Conservation (phyloP, 768 basidiomycete genomes). For the Macrolepiota fuliginosa region DNA sequence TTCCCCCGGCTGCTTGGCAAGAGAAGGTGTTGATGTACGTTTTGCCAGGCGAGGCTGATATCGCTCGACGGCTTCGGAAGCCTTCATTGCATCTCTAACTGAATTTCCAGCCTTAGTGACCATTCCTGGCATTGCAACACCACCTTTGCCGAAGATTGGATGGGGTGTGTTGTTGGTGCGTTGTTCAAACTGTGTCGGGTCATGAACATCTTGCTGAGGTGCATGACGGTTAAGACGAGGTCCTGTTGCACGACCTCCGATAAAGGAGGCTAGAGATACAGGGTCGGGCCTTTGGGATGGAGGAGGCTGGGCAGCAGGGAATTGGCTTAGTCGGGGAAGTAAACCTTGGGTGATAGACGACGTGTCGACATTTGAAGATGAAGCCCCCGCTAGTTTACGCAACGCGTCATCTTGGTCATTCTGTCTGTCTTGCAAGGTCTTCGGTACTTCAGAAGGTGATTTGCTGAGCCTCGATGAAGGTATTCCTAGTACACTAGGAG, state of each 20-base stretch:
- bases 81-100: conserved; percentile 11
- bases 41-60: conserved; percentile 15
- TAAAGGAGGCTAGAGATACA: conserved; percentile 78
- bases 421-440: conserved; percentile 33
- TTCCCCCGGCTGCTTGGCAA: neutral
- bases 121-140: conserved; percentile 78
- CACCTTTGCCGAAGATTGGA: conserved; percentile 73
- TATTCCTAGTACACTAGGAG: neutral
- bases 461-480: conserved; percentile 3
- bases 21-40: conserved; percentile 2
- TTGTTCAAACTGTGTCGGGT: conserved; percentile 67
- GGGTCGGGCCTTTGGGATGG: conserved; percentile 37
- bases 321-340: conserved; percentile 21
- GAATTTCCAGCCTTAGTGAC: conserved; percentile 21
- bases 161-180: conserved; percentile 56
- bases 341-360: conserved; percentile 11
- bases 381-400: conserved; percentile 40
- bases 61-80: conserved; percentile 15
- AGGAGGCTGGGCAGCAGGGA: conserved; percentile 12
- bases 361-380: conserved; percentile 4
- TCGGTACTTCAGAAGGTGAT: conserved; percentile 20
- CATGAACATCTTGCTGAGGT: conserved; percentile 66
- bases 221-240: conserved; percentile 72
- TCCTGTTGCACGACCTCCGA: conserved; percentile 74
- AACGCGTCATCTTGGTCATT: conserved; percentile 43